A percentile compares a stretch with the other conserved stretches of the same genome.
Conservation (phyloP, 169 alveolate species). For the Plasmodium inui region DNA sequence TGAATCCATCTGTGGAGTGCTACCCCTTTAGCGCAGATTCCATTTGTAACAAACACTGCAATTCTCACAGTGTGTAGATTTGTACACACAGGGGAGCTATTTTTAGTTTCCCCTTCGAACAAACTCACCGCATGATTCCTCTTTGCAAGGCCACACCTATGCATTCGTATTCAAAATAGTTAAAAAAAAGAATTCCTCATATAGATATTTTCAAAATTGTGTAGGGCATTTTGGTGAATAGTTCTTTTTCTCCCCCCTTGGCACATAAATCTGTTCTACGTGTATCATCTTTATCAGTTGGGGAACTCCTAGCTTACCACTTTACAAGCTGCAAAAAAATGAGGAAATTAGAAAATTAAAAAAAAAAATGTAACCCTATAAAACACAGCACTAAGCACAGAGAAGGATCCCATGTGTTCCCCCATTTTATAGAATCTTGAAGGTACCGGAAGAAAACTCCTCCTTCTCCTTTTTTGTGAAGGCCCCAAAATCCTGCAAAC, state of each 20-base stretch:
- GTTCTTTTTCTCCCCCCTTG: background rate
- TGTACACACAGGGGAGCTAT: background rate
- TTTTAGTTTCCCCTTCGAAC: background rate
- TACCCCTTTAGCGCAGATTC: background rate
- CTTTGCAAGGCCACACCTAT: constrained; percentile 74
- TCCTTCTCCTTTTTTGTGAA: constrained; percentile 64
- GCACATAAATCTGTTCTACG: background rate
- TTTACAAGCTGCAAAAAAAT: constrained; percentile 46
- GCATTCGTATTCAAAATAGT: background rate
- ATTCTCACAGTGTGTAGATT: background rate
- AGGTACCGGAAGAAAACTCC: constrained; percentile 63
- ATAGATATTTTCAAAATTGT: background rate
- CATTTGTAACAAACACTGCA: background rate
- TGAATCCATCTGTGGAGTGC: background rate
- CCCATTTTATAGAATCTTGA: background rate
- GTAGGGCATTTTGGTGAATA: background rate
- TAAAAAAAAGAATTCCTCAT: background rate
- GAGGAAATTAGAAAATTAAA: background rate
- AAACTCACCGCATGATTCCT: constrained; percentile 45
- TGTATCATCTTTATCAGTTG: background rate
- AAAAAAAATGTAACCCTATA: constrained; percentile 3
- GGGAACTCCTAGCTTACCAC: constrained; percentile 16
- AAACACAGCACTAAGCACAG: background rate
- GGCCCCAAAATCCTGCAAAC: constrained; percentile 57
- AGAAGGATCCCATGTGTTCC: background rate